A percentile compares a stretch with the other conserved stretches of the same genome.
These are phyloP conservation scores for Nemania sp. DNA, from an alignment of 2,329 filamentous ascomycete species.

Conservation along the genomic window DNA sequence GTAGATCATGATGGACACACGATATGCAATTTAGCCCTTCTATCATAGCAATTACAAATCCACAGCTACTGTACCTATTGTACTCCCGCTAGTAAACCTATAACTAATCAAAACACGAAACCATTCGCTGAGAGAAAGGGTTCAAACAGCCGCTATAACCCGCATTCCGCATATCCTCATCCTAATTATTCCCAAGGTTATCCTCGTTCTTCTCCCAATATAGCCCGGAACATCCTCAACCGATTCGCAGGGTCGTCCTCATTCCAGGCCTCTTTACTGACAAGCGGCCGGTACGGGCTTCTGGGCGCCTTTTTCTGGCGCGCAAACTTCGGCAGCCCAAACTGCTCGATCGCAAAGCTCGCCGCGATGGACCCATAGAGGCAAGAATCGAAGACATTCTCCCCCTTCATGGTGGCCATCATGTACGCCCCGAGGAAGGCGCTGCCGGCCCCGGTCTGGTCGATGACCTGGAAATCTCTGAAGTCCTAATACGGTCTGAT, in stretches of 20 bases:
- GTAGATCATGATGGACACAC: not conserved
- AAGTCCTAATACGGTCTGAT: not conserved
- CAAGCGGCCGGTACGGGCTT: too few species aligned
- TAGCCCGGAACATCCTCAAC: too few species aligned
- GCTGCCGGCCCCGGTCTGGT: conserved; percentile 19
- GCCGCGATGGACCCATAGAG: conserved; percentile 14
- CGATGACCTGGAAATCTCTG: not conserved
- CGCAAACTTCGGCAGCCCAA: not conserved
- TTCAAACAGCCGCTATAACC: not conserved
- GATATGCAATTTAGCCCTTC: not conserved
- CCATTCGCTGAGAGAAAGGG: not conserved
- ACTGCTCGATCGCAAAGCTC: conserved; percentile 27
- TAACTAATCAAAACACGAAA: not conserved
- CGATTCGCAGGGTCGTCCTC: not conserved
- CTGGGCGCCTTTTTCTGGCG: too few species aligned
- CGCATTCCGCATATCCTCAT: too few species aligned
- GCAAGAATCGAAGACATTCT: not conserved
- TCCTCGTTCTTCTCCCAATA: too few species aligned
- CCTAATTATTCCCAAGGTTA: too few species aligned
- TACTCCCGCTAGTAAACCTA: not conserved
- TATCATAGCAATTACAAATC: not conserved
- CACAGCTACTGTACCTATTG: not conserved
- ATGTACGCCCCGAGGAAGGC: conserved; percentile 31
- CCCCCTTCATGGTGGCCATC: not conserved
- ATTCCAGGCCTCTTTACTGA: conserved; percentile 9